Evolutionary conservation across 495 filamentous ascomycete species (phyloP), one percentile per base, ranked within the genome.

Genomic region (Aspergillus taichungensis): DNA sequence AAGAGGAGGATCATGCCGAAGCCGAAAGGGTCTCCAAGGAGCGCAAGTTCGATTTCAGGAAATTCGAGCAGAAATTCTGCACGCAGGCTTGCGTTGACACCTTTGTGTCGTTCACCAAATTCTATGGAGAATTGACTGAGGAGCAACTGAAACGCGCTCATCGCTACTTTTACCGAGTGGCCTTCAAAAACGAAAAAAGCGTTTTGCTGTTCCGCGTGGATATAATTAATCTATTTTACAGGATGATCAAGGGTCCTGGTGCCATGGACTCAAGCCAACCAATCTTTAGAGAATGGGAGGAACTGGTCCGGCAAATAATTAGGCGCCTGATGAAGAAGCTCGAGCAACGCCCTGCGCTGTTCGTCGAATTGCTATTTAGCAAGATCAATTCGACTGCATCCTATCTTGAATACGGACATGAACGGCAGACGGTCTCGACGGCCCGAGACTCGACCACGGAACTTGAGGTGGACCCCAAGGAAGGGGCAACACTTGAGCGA

Each of bases 91-190:
- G 87, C 42, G 78, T 97, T 40, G 82, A 97, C 55, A 95, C 92
- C 0, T 99, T 92, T 53, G 74, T 96, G 32, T 61, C 76, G 6
- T 88, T 96, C 50, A 80, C 83, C 5, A 76, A 73, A 38, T 92
- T 76, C 62, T 96, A 95, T 58, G 74, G 73, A 18, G 92, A 97
- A 47, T 72, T 99, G n/a, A 71, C 79, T 46, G 68, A 78, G 2
- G 72, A 79, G 34, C 94, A 97, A 60, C 68, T 96, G 39, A 99
- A 98, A 67, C 81, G 94, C 4, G 86, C 84, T 14, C 91, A 97
- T 64, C 87, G 92, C 7, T 97, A 92, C 54, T 91, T 99, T 63
- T 91, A 97, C 51, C 82, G 92, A 1, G 77, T 94, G 34, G 90
- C 88, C 5, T 96, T 96, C 73, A 97, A 96, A 65, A 82, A 88